Evolutionary conservation across 306 rosid species (phyloP).

Genomic region (Benincasa hispida): DNA sequence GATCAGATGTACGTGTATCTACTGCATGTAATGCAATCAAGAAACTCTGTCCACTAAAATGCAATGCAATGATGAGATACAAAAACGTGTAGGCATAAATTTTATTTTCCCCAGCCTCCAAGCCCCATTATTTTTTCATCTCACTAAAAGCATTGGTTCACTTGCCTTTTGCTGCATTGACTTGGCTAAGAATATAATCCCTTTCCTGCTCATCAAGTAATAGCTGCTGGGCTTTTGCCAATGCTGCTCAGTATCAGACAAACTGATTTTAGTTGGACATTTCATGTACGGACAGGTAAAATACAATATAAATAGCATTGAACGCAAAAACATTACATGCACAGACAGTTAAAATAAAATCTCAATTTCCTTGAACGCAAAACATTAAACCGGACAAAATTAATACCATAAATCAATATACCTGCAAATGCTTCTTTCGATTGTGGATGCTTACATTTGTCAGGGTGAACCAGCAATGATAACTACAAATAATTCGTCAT

Average conservation of each 20-base stretch:
- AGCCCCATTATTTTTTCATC: background rate
- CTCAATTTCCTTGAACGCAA: background rate
- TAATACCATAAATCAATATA: constrained; percentile 15
- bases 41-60: background rate
- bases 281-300: background rate
- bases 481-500: constrained; percentile 31
- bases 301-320: background rate
- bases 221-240: constrained; percentile 91
- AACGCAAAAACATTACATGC: constrained; percentile 2
- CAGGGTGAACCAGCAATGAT: constrained; percentile 94
- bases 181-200: constrained; percentile 79
- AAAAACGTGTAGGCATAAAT: background rate
- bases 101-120: background rate
- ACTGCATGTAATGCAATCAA: background rate
- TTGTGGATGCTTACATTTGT: constrained; percentile 96
- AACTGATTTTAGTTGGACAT: constrained; percentile 1
- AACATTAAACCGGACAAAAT: constrained; percentile 1
- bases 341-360: background rate
- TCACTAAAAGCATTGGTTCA: constrained; percentile 11
- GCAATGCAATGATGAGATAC: background rate
- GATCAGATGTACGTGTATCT: background rate
- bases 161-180: constrained; percentile 88
- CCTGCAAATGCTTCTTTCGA: constrained; percentile 99
- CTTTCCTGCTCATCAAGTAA: constrained; percentile 90
- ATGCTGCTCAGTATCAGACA: constrained; percentile 51